Base-by-base conservation (phyloP, 495 filamentous ascomycete genomes). In the Talaromyces thailandensis region DNA sequence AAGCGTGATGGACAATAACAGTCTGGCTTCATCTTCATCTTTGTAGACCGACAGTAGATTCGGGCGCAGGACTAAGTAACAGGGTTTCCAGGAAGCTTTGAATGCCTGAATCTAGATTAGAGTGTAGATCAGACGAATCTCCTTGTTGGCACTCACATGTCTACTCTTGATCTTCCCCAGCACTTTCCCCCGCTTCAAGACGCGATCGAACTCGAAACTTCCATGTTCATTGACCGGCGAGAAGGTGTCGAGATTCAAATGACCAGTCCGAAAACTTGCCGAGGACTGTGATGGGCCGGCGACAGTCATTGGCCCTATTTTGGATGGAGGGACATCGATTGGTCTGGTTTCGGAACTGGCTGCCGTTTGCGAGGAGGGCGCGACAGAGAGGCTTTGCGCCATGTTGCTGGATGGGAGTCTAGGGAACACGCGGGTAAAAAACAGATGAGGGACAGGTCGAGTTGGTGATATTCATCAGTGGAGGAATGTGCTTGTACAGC, bases 21-120 rank as follows among this genome's bases (percentile, higher is more conserved):
- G 83, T 70, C 93, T 91, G 66, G 88, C 89, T 69, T 96, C 92
- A 67, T 91, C 88, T 60, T 92, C 84, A 66, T 92, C 88, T 70
- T 94, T 93, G 85, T 98, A 98, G 64, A 96, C 91, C 37, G 91
- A 97, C 24, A 98, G 83, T n/a, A 90, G 81, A 68, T 96, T 96
- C 1, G 93, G 92, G 55, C 94, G 88, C 31, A 98, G 86, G 45
- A 98, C 93, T 28, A 98, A 81, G 73, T 90, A 93, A 59, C 91
- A 86, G 12, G 86, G 81, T 75, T 96, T 96, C 94, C 94, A 98
- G 62, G 86, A 72, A 63, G 73, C 71, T 69, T 75, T 75, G 69
- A 80, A 75, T 59, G 66, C 62, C 58, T 70, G 35, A 25, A 18
- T 25, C 12, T 11, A 63, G 59, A 61, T n/a, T 48, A n/a, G 21